Conservation (phyloP, 208 protist genomes). For the Leishmania major region DNA sequence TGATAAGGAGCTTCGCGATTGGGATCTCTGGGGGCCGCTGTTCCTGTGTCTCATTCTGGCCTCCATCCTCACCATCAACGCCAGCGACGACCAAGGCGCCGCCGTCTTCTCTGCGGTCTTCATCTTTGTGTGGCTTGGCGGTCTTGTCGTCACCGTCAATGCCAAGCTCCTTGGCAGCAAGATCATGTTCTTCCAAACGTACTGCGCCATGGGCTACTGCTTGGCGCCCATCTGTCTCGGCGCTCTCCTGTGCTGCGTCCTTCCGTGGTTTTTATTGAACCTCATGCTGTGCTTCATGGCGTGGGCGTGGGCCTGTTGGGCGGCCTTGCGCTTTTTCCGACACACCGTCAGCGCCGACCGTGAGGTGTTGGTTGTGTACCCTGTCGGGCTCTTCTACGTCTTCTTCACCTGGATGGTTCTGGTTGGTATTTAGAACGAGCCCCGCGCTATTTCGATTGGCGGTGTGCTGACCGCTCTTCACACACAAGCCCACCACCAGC, state of each 20-base stretch:
- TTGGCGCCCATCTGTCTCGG: conserved; percentile 82
- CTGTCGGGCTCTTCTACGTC: conserved; percentile 93
- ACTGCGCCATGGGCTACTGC: conserved; percentile 96
- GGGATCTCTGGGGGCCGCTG: conserved; percentile 95
- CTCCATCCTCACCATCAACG: conserved; percentile 53
- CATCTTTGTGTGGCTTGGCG: conserved; percentile 88
- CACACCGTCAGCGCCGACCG: conserved; percentile 50
- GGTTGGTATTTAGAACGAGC: conserved; percentile 40
- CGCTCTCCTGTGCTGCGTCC: conserved; percentile 44
- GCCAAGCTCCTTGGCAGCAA: conserved; percentile 90
- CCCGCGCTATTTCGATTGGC: background rate
- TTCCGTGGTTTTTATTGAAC: conserved; percentile 44
- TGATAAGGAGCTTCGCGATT: conserved; percentile 62
- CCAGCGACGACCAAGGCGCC: conserved; percentile 38
- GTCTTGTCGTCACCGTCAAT: conserved; percentile 91
- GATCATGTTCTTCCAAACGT: conserved; percentile 94
- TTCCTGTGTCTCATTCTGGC: conserved; percentile 89
- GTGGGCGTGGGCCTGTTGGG: conserved; percentile 88
- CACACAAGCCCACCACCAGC: background rate
- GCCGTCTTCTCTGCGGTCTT: conserved; percentile 91
- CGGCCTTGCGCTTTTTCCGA: conserved; percentile 90
- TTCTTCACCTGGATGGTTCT: conserved; percentile 90
- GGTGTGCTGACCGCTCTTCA: no score
- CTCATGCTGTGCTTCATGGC: conserved; percentile 49
- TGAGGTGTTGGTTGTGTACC: conserved; percentile 88